Conservation (phyloP, 2,329 filamentous ascomycete genomes). For the Intubia oerlemansii region DNA sequence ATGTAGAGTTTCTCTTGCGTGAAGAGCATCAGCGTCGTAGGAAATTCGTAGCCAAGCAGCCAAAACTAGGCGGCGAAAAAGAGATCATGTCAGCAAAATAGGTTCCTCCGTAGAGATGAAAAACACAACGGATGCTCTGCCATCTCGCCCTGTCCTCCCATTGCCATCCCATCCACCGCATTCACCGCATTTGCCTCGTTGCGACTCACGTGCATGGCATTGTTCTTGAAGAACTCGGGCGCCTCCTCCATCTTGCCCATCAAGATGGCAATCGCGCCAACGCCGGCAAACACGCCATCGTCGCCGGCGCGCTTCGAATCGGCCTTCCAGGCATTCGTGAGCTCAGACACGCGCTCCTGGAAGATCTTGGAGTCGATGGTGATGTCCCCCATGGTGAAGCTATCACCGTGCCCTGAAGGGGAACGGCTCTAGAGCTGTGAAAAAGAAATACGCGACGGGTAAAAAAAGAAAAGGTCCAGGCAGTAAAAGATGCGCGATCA, state of each 20-base stretch:
- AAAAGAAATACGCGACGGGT: too few species aligned
- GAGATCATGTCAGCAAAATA: neutral
- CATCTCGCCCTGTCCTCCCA: too few species aligned
- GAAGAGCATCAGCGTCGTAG: slow-evolving; percentile 82
- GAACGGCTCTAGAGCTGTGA: too few species aligned
- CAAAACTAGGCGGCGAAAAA: slow-evolving; percentile 46
- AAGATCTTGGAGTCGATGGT: slow-evolving; percentile 88
- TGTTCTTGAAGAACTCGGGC: slow-evolving; percentile 81
- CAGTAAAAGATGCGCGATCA: too few species aligned
- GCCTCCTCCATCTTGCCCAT: slow-evolving; percentile 91
- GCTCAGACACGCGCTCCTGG: slow-evolving; percentile 75
- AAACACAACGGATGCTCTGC: too few species aligned
- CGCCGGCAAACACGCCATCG: slow-evolving; percentile 70
- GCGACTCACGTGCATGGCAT: slow-evolving; percentile 75
- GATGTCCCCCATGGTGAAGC: slow-evolving; percentile 58
- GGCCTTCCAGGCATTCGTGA: slow-evolving; percentile 85
- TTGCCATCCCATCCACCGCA: too few species aligned
- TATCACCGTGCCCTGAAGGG: too few species aligned
- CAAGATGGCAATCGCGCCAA: slow-evolving; percentile 65
- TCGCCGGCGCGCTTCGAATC: slow-evolving; percentile 70
- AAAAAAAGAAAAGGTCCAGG: too few species aligned
- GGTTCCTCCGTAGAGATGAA: too few species aligned
- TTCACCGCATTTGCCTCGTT: neutral
- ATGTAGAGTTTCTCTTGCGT: slow-evolving; percentile 77
- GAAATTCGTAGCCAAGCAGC: slow-evolving; percentile 96